Evolutionary conservation across 1,284 basidiomycete species (phyloP).

Genomic region (Athelia sp.): DNA sequence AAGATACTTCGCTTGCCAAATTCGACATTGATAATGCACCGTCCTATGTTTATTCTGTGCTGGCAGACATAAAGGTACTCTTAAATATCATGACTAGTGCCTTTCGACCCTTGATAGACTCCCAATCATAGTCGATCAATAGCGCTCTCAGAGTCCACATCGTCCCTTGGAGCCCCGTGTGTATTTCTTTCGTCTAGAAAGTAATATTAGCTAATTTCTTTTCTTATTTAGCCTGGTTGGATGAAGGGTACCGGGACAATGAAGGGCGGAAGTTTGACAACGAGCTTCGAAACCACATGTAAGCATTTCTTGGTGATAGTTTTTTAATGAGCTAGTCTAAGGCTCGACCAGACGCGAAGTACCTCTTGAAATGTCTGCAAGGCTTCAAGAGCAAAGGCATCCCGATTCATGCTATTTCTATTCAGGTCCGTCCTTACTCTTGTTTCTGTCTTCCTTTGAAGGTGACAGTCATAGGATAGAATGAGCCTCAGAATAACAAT

Average conservation of each 20-base stretch:
- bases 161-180: constrained; percentile 47
- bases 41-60: constrained; percentile 37
- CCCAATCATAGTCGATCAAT: constrained; percentile 38
- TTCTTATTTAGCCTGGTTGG: constrained; percentile 39
- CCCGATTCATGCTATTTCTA: constrained; percentile 36
- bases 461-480: constrained; percentile 25
- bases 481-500: constrained; percentile 45
- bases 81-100: too few relatives aligned
- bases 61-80: constrained; percentile 33
- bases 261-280: constrained; percentile 38
- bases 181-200: constrained; percentile 8
- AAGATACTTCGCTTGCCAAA: constrained; percentile 34
- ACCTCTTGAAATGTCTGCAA: constrained; percentile 41
- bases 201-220: not conserved
- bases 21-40: constrained; percentile 43
- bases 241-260: constrained; percentile 43
- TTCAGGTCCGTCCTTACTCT: constrained; percentile 31
- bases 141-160: constrained; percentile 35
- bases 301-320: constrained; percentile 10
- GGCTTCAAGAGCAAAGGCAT: constrained; percentile 39
- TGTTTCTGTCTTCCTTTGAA: not conserved
- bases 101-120: too few relatives aligned
- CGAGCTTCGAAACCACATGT: constrained; percentile 31
- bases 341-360: constrained; percentile 35
- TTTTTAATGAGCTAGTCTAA: not conserved